Percentiles rank a stretch among this genome's conserved stretches.
phyloP scores from a whole-genome alignment of 2,329 filamentous ascomycete species.

The Grosmannia serpens region DNA sequence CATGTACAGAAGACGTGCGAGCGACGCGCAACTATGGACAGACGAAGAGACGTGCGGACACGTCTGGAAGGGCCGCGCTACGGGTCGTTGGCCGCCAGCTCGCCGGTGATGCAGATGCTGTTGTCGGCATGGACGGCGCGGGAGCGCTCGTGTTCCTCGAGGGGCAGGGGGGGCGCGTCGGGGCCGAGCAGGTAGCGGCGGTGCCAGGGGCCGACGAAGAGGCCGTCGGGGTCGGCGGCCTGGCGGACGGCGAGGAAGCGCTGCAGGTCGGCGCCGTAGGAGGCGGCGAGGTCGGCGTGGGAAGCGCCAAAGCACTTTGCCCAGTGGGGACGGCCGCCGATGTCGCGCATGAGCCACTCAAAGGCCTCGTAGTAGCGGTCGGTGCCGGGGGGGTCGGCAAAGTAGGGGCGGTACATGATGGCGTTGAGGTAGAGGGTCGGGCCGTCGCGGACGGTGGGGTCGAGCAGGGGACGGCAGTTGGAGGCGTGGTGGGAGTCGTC shows the following conservation, averaged over 20 bases:
- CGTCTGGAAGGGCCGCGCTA: no score
- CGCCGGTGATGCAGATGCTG: conserved; percentile 8
- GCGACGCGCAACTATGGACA: neutral
- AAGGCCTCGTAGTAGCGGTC: conserved; percentile 68
- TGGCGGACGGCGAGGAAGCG: conserved; percentile 53
- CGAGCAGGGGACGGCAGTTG: conserved; percentile 30
- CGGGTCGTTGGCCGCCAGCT: neutral
- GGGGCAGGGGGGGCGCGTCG: conserved; percentile 10
- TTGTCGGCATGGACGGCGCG: conserved; percentile 11
- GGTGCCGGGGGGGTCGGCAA: conserved; percentile 55
- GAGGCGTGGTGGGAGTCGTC: no score
- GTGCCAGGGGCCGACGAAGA: conserved; percentile 88
- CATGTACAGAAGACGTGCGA: no score
- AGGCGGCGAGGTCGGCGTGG: conserved; percentile 40
- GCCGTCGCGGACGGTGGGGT: conserved; percentile 48
- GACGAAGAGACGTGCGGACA: neutral
- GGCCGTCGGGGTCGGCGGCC: conserved; percentile 58
- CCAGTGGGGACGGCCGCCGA: conserved; percentile 68
- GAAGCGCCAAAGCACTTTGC: conserved; percentile 63
- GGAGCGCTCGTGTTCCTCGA: conserved; percentile 18
- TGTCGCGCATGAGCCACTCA: conserved; percentile 69
- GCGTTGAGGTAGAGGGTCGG: conserved; percentile 72
- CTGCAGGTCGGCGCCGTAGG: conserved; percentile 51
- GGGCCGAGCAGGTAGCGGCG: conserved; percentile 48
- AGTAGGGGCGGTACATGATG: conserved; percentile 65